A percentile compares a stretch with the other conserved stretches of the same genome.
Conservation (phyloP, 306 rosid species). For the Quercus berberidifolia region DNA sequence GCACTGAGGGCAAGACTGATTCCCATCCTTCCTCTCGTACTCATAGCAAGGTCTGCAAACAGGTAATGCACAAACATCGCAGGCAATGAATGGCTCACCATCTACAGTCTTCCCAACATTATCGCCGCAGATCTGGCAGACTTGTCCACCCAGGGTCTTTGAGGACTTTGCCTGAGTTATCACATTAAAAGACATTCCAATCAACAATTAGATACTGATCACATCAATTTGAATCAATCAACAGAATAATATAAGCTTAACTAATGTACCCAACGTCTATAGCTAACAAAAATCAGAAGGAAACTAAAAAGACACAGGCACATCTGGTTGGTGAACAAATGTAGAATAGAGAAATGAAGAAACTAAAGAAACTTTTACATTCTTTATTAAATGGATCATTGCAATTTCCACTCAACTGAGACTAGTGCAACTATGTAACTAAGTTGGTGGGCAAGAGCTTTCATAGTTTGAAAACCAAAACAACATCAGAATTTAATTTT, state of each 20-base stretch:
- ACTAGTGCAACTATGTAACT: background rate
- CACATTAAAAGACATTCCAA: background rate
- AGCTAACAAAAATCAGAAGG: background rate
- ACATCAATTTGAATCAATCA: conserved; percentile 2
- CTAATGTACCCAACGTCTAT: background rate
- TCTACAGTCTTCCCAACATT: conserved; percentile 63
- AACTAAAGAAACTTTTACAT: background rate
- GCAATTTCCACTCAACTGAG: background rate
- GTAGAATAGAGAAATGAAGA: background rate
- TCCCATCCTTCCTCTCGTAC: conserved; percentile 97
- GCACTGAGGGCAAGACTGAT: conserved; percentile 95
- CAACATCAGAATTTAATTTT: background rate
- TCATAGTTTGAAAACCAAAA: background rate
- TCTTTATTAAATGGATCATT: background rate
- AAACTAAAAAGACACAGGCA: background rate
- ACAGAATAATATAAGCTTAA: background rate
- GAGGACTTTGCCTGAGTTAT: conserved; percentile 52
- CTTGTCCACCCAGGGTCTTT: conserved; percentile 53
- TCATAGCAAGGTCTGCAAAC: conserved; percentile 96
- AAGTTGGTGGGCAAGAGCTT: background rate
- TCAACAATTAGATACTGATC: background rate
- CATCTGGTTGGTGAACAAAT: background rate
- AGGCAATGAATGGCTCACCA: conserved; percentile 73
- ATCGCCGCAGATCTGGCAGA: conserved; percentile 95
- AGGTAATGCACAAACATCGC: conserved; percentile 80